These are phyloP conservation scores for Chlorociboria aeruginascens DNA, from an alignment of 495 filamentous ascomycete genomes.

Conservation along the genomic window DNA sequence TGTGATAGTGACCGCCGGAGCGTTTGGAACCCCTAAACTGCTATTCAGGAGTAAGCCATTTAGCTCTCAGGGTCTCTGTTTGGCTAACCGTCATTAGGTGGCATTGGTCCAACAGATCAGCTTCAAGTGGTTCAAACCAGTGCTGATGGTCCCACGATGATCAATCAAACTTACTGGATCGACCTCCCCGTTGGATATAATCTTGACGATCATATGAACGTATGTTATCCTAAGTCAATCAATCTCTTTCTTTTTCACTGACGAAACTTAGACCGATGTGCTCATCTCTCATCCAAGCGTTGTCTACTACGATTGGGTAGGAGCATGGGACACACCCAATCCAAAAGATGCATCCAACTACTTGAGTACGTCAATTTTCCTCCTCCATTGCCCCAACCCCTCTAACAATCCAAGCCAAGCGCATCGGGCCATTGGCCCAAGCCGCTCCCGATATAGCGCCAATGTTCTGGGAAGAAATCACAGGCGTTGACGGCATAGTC, in stretches of 20 bases:
- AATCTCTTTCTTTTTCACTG: not conserved
- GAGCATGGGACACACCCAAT: constrained; percentile 24
- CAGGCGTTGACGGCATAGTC: constrained; percentile 48
- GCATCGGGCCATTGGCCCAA: constrained; percentile 53
- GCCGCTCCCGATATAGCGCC: constrained; percentile 57
- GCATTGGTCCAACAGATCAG: constrained; percentile 54
- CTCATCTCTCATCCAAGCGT: constrained; percentile 43
- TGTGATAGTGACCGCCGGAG: constrained; percentile 57
- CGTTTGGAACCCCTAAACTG: constrained; percentile 64
- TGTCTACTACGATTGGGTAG: constrained; percentile 14
- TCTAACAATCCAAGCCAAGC: constrained; percentile 16
- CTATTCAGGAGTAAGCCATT: constrained; percentile 37
- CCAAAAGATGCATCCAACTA: constrained; percentile 33
- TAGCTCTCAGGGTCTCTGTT: not conserved
- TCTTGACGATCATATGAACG: constrained; percentile 59
- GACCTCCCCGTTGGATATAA: constrained; percentile 64
- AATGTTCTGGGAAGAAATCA: constrained; percentile 49
- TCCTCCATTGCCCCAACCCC: not conserved
- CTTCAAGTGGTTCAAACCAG: constrained; percentile 41
- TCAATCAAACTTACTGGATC: constrained; percentile 47
- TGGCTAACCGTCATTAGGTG: constrained; percentile 12
- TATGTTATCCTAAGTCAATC: not conserved
- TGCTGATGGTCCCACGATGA: constrained; percentile 40
- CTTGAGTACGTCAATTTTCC: constrained; percentile 14
- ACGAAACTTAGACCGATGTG: constrained; percentile 36